Percentiles rank a stretch among this genome's conserved stretches.
Conservation (phyloP, 306 rosid genomes). For the Prinsepia uniflora region DNA sequence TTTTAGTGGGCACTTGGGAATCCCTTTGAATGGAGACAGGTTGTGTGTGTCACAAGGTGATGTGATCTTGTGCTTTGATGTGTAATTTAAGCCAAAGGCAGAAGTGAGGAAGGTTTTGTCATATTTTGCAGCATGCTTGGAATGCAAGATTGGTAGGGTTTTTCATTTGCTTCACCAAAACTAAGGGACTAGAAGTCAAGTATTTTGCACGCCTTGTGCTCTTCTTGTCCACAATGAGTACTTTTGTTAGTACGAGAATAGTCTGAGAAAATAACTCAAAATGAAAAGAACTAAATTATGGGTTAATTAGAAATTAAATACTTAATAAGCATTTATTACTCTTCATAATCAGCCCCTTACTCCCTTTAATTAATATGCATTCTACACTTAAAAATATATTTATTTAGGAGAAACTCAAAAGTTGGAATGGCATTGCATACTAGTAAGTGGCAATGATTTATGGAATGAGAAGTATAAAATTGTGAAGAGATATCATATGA, state of each 20-base stretch:
- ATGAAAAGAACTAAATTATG: too few species aligned
- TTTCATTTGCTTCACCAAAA: conserved; percentile 4
- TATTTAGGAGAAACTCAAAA: background rate
- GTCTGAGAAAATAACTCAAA: too few species aligned
- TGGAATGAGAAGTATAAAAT: background rate
- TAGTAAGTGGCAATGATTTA: background rate
- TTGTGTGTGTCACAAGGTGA: background rate
- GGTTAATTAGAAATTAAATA: too few species aligned
- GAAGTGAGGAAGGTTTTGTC: background rate
- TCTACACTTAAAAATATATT: background rate
- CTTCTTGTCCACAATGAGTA: background rate
- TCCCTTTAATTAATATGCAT: too few species aligned
- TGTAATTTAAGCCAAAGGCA: background rate
- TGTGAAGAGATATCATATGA: too few species aligned
- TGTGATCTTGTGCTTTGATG: background rate
- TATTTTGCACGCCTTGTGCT: background rate
- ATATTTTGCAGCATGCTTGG: background rate
- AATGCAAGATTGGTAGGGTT: background rate
- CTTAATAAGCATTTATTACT: too few species aligned
- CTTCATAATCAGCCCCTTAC: too few species aligned
- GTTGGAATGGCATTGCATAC: background rate
- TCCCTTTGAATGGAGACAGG: background rate
- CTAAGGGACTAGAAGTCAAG: background rate
- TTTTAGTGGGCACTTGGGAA: background rate
- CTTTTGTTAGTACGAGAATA: too few species aligned